Conservation (phyloP, 257 asterid species). For the Solanum pinnatisectum region DNA sequence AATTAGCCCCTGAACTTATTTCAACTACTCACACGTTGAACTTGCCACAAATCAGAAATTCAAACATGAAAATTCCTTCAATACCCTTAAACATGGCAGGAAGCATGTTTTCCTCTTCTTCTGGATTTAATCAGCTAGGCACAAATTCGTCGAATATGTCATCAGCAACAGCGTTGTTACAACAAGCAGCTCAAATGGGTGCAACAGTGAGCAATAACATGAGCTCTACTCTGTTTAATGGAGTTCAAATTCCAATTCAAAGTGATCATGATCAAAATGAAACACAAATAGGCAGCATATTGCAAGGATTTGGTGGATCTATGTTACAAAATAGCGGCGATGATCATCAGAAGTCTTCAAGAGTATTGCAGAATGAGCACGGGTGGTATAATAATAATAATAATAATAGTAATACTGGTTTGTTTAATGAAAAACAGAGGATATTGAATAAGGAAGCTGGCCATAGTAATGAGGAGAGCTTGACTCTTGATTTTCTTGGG, state of each 20-base stretch:
- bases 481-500: constrained; percentile 11
- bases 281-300: neutral
- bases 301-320: neutral
- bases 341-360: neutral
- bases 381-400: neutral
- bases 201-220: neutral
- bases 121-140: neutral
- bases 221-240: neutral
- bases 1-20: neutral
- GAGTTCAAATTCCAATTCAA: neutral
- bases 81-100: neutral
- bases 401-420: neutral
- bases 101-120: constrained; percentile 1
- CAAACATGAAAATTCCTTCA: neutral
- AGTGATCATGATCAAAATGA: neutral
- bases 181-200: constrained; percentile 12
- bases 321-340: neutral
- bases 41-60: neutral
- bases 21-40: neutral
- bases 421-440: neutral
- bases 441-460: neutral
- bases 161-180: constrained; percentile 3
- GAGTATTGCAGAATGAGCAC: neutral
- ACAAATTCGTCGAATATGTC: neutral
- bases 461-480: neutral